Evolutionary conservation across 2,329 filamentous ascomycete genomes (phyloP).

Genomic region (Fusarium fracticaudum): DNA sequence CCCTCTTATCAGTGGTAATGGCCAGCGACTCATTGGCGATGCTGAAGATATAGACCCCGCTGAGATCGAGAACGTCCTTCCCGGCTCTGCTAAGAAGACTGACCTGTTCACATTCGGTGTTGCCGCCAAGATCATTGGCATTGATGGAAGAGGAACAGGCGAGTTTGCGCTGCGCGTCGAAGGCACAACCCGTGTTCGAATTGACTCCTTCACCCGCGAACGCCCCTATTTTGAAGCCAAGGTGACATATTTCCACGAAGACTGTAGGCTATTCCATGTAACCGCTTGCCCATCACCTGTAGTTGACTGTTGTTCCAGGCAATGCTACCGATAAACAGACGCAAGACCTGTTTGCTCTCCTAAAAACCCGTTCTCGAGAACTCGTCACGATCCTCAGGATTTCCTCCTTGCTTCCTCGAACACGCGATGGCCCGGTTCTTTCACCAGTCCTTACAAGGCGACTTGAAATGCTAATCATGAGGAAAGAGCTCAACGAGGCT

Average conservation of each 20-base stretch:
- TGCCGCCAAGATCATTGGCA: constrained; percentile 79
- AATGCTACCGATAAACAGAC: constrained; percentile 65
- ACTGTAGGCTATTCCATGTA: constrained; percentile 58
- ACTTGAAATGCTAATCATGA: constrained; percentile 86
- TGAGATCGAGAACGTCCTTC: constrained; percentile 61
- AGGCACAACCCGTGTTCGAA: constrained; percentile 78
- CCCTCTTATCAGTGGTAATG: constrained; percentile 76
- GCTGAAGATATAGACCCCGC: constrained; percentile 61
- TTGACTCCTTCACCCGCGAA: constrained; percentile 74
- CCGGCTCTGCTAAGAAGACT: constrained; percentile 68
- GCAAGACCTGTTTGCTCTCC: constrained; percentile 76
- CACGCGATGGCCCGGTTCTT: constrained; percentile 70
- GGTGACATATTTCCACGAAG: constrained; percentile 76
- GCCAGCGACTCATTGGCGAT: constrained; percentile 78
- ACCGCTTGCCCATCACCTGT: background rate
- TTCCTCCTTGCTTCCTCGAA: constrained; percentile 82
- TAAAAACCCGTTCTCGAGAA: constrained; percentile 88
- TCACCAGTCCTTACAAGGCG: constrained; percentile 87
- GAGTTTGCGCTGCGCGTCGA: constrained; percentile 89
- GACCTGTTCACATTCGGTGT: constrained; percentile 88
- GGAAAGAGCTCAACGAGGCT: constrained; percentile 83
- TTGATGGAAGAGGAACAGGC: constrained; percentile 77
- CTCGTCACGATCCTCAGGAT: constrained; percentile 85
- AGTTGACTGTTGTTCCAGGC: constrained; percentile 37
- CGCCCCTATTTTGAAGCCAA: constrained; percentile 88